Base-by-base conservation (phyloP, 2,329 filamentous ascomycete species). In the Xylariales sp. region DNA sequence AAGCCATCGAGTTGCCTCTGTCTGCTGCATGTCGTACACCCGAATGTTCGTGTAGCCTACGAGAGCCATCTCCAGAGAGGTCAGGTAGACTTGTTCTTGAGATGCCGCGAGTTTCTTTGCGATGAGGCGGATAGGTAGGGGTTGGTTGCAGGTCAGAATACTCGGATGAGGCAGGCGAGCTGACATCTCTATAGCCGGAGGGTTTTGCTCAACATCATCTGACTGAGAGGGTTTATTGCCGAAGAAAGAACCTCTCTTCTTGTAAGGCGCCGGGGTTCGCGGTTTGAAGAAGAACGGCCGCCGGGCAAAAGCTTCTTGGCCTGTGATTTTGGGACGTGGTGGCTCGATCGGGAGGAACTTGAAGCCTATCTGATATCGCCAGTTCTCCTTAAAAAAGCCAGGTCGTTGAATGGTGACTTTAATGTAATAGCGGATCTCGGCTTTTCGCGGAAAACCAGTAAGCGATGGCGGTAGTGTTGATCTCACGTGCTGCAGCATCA, bases 391-490 rank as follows among this genome's bases (percentile, higher is more conserved):
- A 64, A 94, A 88, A 45, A 96, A 74, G 11, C 86, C 83, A 0
- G 89, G 88, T n/a, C 89, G 75, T 55, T 89, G 87, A 5, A 97
- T 82, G 0, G 93, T 97, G n/a, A 86, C 88, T 62, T 98, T 98
- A 58, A 97, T 76, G 59, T 87, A 98, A 65, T 98, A 98, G 51
- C 83, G 78, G 46, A 97, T 90, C 63, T 95, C 89, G 16, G 90
- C 91, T 61, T 90, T 81, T 22, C 84, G 84, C 0, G 88, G 87
- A 51, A 93, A 90, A 3, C 88, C 88, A n/a, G 78, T 86, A 40
- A 97, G 69, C 4, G 89, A 94, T 0, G 93, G 93, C 4, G 93
- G 93, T 9, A 98, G 71, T 0, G 90, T 95, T 52, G 82, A 81
- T 57, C 86, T 93, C 48, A 93, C 80, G 66, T 98, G 93, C 28